Percentiles rank a stretch among this genome's conserved stretches.
phyloP scores from a whole-genome alignment of 2,329 filamentous ascomycete species.

The Coniochaeta pulveracea region DNA sequence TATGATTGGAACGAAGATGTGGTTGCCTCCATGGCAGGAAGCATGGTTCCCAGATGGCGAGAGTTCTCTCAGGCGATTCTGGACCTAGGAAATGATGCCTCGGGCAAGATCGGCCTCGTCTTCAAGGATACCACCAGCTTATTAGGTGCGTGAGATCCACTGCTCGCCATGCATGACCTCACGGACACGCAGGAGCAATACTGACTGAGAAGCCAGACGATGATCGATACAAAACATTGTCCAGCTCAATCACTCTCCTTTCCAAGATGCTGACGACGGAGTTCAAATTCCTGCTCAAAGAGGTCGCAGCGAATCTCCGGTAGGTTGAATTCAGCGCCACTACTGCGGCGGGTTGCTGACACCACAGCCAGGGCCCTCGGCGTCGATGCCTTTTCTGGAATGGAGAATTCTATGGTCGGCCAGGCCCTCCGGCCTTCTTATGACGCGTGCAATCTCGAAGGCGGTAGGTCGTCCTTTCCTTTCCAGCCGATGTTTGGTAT shows the following conservation, averaged over 20 bases:
- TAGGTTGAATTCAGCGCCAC: constrained; percentile 3
- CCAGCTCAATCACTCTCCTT: constrained; percentile 11
- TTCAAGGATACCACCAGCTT: too few relatives aligned
- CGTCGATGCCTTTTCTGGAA: constrained; percentile 21
- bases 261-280: constrained; percentile 15
- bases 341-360: too few relatives aligned
- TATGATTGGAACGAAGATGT: constrained; percentile 35
- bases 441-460: constrained; percentile 16
- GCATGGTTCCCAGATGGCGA: constrained; percentile 22
- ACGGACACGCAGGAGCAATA: not conserved
- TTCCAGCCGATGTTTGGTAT: not conserved
- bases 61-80: constrained; percentile 10
- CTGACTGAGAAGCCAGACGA: constrained; percentile 7
- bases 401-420: constrained; percentile 25
- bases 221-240: not conserved
- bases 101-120: too few relatives aligned
- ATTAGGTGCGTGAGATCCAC: too few relatives aligned
- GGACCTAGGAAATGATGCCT: constrained; percentile 4
- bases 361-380: constrained; percentile 22
- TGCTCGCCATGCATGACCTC: too few relatives aligned
- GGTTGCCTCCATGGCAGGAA: constrained; percentile 21
- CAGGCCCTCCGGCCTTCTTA: constrained; percentile 24
- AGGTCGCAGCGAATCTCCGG: constrained; percentile 11
- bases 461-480: constrained; percentile 14
- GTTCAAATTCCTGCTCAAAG: constrained; percentile 16